These are phyloP conservation scores for Ricinus communis DNA, from an alignment of 345 rosid species.

Conservation along the genomic window DNA sequence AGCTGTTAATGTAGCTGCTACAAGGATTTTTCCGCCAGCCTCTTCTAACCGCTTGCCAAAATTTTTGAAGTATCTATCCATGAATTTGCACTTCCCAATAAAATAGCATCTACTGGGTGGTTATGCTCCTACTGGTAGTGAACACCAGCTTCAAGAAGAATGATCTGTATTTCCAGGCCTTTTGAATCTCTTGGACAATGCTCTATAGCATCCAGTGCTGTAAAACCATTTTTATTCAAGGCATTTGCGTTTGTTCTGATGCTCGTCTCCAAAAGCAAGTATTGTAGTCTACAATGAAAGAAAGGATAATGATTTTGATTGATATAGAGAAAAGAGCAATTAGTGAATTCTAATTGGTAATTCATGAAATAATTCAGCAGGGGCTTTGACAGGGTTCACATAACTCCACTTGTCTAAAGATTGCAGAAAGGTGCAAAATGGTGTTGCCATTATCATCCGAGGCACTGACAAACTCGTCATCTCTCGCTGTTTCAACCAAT, in stretches of 20 bases:
- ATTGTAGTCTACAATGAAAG: neutral
- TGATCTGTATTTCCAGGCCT: neutral
- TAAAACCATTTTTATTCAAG: neutral
- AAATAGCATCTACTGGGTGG: neutral
- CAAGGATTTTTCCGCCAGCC: neutral
- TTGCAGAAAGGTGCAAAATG: neutral
- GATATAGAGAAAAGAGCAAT: too few relatives aligned
- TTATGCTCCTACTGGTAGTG: neutral
- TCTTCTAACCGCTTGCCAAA: neutral
- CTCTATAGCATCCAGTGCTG: neutral
- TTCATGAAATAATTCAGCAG: too few relatives aligned
- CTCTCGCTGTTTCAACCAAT: neutral
- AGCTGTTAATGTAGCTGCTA: neutral
- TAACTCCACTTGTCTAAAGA: neutral
- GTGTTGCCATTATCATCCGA: neutral
- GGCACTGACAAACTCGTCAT: neutral
- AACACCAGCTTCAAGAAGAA: slow-evolving; percentile 6
- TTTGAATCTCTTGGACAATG: neutral
- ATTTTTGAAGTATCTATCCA: neutral
- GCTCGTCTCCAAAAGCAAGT: neutral
- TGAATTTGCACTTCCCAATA: neutral
- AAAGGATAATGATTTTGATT: neutral
- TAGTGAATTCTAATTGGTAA: too few relatives aligned
- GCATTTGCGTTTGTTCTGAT: neutral
- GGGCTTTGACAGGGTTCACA: neutral